Base-by-base conservation (phyloP, 1,284 basidiomycete species). In the Apiotrichum akiyoshidainum region DNA sequence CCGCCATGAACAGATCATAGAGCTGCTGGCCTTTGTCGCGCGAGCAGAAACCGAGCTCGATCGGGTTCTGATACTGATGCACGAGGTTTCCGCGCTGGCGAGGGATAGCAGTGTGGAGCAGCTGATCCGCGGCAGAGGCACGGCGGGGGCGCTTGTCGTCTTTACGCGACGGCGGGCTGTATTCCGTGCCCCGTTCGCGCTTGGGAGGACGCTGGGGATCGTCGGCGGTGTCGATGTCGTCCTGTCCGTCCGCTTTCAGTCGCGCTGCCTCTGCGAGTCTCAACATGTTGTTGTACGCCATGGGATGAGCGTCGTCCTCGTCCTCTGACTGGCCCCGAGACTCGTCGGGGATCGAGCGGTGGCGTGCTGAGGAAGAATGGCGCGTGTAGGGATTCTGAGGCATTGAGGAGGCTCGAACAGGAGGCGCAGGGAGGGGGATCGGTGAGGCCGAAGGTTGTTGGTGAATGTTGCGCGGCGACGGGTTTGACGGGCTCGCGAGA, bases 21-120 rank as follows among this genome's bases (percentile, higher is more conserved):
- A 92, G 77, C 60, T 89, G 85, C 57, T 85, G 84, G 4, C 89
- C 91, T 69, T 90, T 88, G 33, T 80, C 79, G 71, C 89, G 87
- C 9, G 85, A 77, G 51, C 92, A 85, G 64, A 89, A 83, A 44
- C 85, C 85, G 78, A 73, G 61, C 34, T 71, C 70, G 19, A 76
- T 63, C 6, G 69, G 65, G 55, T 75, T 70, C 12, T 65, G 65
- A 45, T 71, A 73, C 2, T 64, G 63, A 40, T 69, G 64, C 14
- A 61, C 56, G 40, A 68, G 63, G 37, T 64, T 66, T 6, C 70
- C 68, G 11, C 68, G 63, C 54, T 70, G 63, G 26, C 26, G 26
- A 31, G 26, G 26, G 26, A 31, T 31, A 3, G 26, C 26, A 31
- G 26, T 31, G 26, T 31, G 26, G 26, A 31, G 26, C 3, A 31